Evolutionary conservation across 2,329 filamentous ascomycete genomes (phyloP).

Genomic region (Ascochyta fabae): DNA sequence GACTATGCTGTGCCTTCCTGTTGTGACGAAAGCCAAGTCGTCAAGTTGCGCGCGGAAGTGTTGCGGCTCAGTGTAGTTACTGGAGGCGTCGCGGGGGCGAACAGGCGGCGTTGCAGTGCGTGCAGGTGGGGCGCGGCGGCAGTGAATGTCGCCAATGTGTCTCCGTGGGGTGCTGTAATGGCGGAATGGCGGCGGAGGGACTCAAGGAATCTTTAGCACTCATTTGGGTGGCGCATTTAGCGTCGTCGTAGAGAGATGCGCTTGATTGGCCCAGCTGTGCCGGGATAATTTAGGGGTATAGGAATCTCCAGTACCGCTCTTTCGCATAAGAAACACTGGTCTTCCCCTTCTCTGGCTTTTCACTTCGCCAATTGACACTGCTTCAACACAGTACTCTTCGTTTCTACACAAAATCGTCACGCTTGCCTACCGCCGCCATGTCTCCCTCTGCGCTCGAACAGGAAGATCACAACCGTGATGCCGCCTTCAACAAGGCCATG

Average conservation of each 20-base stretch:
- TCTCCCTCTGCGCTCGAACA: conserved; percentile 69
- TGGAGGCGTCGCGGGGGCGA: background rate
- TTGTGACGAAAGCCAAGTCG: background rate
- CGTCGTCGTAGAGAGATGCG: conserved; percentile 8
- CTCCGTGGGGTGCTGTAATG: conserved; percentile 13
- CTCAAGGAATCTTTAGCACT: conserved; percentile 1
- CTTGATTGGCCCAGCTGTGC: conserved; percentile 5
- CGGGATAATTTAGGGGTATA: conserved; percentile 21
- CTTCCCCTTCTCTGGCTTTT: conserved; percentile 23
- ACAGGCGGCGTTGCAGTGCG: conserved; percentile 12
- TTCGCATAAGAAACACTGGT: conserved; percentile 25
- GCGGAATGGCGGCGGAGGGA: conserved; percentile 11
- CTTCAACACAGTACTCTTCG: conserved; percentile 17
- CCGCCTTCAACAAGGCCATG: conserved; percentile 86
- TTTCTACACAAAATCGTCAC: conserved; percentile 7
- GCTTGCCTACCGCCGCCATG: conserved; percentile 50
- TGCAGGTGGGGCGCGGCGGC: conserved; percentile 14
- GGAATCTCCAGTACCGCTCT: conserved; percentile 39
- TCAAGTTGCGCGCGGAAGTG: background rate
- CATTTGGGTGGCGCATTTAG: conserved; percentile 14
- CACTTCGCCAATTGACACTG: conserved; percentile 26
- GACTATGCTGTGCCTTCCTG: conserved; percentile 3
- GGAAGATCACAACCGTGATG: conserved; percentile 86
- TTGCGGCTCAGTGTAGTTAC: background rate
- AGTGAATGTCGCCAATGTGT: conserved; percentile 1